phyloP scores from a whole-genome alignment of 371 early-diverging fungal species.

The Lichtheimia hyalospora region DNA sequence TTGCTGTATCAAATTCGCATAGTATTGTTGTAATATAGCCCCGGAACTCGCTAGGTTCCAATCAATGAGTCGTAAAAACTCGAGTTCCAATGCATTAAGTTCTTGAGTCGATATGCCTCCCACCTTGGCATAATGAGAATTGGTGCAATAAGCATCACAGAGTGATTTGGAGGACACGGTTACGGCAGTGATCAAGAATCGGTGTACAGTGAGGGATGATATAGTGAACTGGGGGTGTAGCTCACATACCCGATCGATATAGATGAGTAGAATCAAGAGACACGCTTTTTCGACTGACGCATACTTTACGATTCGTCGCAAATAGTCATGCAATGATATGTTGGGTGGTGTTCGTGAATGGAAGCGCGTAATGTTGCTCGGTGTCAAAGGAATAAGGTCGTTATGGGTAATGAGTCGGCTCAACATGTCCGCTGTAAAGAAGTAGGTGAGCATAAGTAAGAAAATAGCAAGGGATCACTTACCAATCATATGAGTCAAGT shows the following conservation, averaged over 20 bases:
- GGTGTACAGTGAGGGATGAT: constrained; percentile 89
- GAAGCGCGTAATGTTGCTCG: constrained; percentile 87
- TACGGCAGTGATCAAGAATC: constrained; percentile 92
- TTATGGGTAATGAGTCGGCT: constrained; percentile 77
- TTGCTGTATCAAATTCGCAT: constrained; percentile 76
- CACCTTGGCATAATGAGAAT: constrained; percentile 88
- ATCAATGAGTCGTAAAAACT: constrained; percentile 82
- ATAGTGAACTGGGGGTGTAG: constrained; percentile 83
- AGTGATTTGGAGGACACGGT: constrained; percentile 88
- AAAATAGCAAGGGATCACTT: constrained; percentile 11
- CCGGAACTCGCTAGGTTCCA: constrained; percentile 86
- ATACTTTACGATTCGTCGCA: constrained; percentile 85
- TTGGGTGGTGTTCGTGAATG: constrained; percentile 94
- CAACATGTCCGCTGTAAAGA: constrained; percentile 71
- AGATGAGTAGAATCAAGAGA: constrained; percentile 84
- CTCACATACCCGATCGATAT: constrained; percentile 90
- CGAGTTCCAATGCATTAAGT: constrained; percentile 93
- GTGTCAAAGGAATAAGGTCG: constrained; percentile 84
- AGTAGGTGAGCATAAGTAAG: background rate
- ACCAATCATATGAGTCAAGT: constrained; percentile 79
- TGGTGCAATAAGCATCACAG: constrained; percentile 86
- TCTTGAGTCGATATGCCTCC: constrained; percentile 94
- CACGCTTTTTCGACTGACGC: constrained; percentile 89
- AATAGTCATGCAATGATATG: constrained; percentile 80
- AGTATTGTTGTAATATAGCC: constrained; percentile 83